Evolutionary conservation across 108 stramenopile species (phyloP), one percentile per base, ranked within the genome.

Genomic region (Fistulifera solaris): DNA sequence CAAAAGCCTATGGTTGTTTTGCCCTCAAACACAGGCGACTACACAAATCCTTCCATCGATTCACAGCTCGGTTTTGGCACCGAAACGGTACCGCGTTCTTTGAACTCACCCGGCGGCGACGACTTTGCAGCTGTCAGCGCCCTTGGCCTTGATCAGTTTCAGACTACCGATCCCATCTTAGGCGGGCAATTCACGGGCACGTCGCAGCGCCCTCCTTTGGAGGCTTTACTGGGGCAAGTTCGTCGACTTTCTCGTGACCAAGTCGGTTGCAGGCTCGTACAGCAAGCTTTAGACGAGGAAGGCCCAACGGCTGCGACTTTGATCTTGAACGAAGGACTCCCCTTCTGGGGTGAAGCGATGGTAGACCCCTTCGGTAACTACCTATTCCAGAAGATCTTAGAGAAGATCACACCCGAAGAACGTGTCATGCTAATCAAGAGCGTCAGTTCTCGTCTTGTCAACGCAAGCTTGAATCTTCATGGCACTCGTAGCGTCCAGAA

Each of bases 321-420:
- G 58, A 96, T 98, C 42, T 73, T 98, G 38, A 76, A 85, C 45
- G 95, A 98, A 74, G 94, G 87, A n/a, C 77, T 94, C 7, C 75
- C 85, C 21, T 85, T 92, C 63, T 93, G 95, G 87, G 87, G 83
- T 10, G 87, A 92, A 56, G 89, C 95, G 53, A 96, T 98, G 94
- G 83, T 93, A 15, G 95, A 98, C 73, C 95, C 95, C 13, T 98
- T 98, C 62, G 97, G 97, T 0, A 98, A 96, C 70, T 98, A 96
- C 65, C 76, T 98, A 35, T 98, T 98, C 61, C 97, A 98, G 72
- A 98, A 98, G 78, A 89, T 98, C 39, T 60, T 96, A 48, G 95
- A 95, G 61, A 80, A 90, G 64, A 82, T 93, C 38, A 86, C 85
- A 18, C 72, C 77, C 23, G 79, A 84, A 22, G 90, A 95, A 62